Evolutionary conservation across 768 basidiomycete genomes (phyloP).

Genomic region (Agrocybe praecox): DNA sequence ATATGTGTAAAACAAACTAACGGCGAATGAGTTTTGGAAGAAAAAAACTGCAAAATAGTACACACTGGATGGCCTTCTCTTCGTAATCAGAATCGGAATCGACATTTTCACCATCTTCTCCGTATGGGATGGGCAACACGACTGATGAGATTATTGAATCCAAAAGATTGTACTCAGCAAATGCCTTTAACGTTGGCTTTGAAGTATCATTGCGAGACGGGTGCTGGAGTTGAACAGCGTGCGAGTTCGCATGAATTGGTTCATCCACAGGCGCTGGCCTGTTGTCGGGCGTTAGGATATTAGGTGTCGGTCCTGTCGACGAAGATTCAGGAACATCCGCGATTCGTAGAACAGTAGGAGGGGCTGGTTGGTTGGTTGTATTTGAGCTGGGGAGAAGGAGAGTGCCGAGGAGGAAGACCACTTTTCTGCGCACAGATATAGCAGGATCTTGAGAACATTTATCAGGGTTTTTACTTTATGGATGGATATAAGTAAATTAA

Average conservation of each 20-base stretch:
- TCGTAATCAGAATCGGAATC: slow-evolving; percentile 62
- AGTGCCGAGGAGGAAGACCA: slow-evolving; percentile 72
- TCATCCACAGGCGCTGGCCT: slow-evolving; percentile 20
- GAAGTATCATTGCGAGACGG: slow-evolving; percentile 59
- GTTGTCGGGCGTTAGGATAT: slow-evolving; percentile 23
- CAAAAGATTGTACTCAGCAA: slow-evolving; percentile 48
- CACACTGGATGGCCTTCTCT: slow-evolving; percentile 62
- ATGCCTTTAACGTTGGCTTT: slow-evolving; percentile 45
- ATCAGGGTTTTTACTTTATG: background rate
- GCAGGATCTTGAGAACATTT: slow-evolving; percentile 64
- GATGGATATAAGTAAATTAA: background rate
- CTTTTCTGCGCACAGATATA: slow-evolving; percentile 76
- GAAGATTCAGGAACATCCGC: slow-evolving; percentile 8
- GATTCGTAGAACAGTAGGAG: slow-evolving; percentile 14
- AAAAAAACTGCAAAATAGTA: background rate
- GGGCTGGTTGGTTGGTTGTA: slow-evolving; percentile 13
- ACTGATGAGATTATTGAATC: slow-evolving; percentile 54
- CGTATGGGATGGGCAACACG: slow-evolving; percentile 59
- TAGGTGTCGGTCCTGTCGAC: slow-evolving; percentile 6
- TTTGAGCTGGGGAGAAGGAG: slow-evolving; percentile 56
- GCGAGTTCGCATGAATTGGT: slow-evolving; percentile 72
- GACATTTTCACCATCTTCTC: slow-evolving; percentile 65
- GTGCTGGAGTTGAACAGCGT: slow-evolving; percentile 61
- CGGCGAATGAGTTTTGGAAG: background rate
- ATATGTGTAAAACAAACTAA: slow-evolving; percentile 57